These are phyloP conservation scores for Colletotrichum sansevieriae DNA, from an alignment of 2,329 filamentous ascomycete species.

Conservation along the genomic window DNA sequence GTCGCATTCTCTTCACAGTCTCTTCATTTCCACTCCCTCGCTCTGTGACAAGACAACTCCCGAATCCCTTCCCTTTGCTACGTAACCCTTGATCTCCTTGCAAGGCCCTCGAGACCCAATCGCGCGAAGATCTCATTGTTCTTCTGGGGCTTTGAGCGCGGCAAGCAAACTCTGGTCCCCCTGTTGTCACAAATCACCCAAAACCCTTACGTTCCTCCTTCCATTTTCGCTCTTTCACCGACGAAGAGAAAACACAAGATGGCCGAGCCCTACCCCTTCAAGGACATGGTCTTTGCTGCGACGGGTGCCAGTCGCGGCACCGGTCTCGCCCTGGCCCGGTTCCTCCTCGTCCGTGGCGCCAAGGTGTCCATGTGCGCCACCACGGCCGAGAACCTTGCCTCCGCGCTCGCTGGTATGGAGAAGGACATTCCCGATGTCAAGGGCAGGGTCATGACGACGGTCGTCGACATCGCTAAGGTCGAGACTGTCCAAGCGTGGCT, in stretches of 20 bases:
- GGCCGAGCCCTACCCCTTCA: conserved; percentile 43
- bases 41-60: neutral
- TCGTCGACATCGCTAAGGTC: conserved; percentile 50
- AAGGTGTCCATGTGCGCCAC: conserved; percentile 49
- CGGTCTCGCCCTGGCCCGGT: conserved; percentile 43
- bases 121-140: conserved; percentile 1
- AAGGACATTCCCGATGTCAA: conserved; percentile 44
- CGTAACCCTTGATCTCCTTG: conserved; percentile 1
- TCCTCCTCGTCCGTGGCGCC: conserved; percentile 48
- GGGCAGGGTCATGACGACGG: conserved; percentile 44
- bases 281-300: conserved; percentile 44
- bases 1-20: neutral
- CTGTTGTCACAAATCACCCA: neutral
- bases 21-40: neutral
- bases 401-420: conserved; percentile 44
- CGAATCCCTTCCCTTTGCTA: neutral
- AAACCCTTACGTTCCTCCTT: neutral
- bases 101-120: conserved; percentile 5
- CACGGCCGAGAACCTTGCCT: conserved; percentile 46
- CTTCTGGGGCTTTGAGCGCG: neutral
- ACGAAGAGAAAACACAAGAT: conserved; percentile 30
- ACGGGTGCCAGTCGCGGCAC: conserved; percentile 40
- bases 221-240: neutral
- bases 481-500: conserved; percentile 52
- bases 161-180: neutral